Percentiles rank a stretch among this genome's conserved stretches.
Evolutionary conservation across 345 rosid species (phyloP).

Genomic region (Psidium guajava): DNA sequence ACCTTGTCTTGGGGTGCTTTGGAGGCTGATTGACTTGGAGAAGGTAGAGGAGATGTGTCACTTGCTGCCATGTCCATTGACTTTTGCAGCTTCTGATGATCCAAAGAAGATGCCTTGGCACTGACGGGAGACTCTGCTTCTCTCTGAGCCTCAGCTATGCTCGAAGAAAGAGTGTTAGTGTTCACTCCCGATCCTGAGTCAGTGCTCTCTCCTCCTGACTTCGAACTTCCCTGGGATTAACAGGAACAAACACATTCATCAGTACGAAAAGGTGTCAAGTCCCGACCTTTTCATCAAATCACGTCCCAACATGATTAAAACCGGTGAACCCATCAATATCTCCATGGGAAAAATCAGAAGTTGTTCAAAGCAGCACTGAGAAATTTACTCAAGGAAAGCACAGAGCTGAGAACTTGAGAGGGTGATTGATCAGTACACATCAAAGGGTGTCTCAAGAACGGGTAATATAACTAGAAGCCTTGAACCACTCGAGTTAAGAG

Average conservation of each 20-base stretch:
- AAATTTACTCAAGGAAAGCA: not conserved
- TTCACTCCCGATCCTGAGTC: slow-evolving; percentile 87
- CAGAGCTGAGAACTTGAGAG: not conserved
- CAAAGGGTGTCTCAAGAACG: not conserved
- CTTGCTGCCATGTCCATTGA: slow-evolving; percentile 27
- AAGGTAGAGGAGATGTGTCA: slow-evolving; percentile 41
- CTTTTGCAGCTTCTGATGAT: slow-evolving; percentile 25
- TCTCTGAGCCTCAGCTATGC: slow-evolving; percentile 51
- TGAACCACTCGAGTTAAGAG: slow-evolving; percentile 1
- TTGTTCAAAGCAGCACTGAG: not conserved
- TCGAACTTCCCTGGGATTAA: slow-evolving; percentile 69
- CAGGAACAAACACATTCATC: slow-evolving; percentile 2
- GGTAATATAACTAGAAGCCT: not conserved
- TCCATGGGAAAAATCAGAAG: not conserved
- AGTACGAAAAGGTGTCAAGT: not conserved
- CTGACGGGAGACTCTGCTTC: slow-evolving; percentile 74
- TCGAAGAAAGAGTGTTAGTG: slow-evolving; percentile 29
- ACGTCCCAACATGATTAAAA: not conserved
- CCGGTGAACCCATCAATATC: not conserved
- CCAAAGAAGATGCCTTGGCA: slow-evolving; percentile 30
- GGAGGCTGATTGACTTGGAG: slow-evolving; percentile 41
- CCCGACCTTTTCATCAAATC: not conserved
- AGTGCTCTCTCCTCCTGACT: slow-evolving; percentile 66
- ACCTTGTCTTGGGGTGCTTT: slow-evolving; percentile 78
- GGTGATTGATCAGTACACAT: not conserved